Percentiles rank a stretch among this genome's conserved stretches.
These are phyloP conservation scores for Talaromyces sp. DNA, from an alignment of 2,329 filamentous ascomycete genomes.

Conservation along the genomic window DNA sequence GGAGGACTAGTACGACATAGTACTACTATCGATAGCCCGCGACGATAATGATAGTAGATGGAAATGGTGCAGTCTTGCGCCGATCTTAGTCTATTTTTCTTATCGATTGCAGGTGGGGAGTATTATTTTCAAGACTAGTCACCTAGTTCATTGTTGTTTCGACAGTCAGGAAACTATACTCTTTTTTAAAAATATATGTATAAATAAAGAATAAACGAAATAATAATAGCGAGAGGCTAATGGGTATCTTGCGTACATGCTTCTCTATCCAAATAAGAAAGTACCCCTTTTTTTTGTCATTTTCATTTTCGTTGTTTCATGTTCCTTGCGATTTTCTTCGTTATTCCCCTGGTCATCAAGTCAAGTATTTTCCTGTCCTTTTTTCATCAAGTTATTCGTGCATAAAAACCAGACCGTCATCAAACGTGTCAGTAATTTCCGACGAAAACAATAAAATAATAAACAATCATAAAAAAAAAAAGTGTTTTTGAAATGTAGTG, in stretches of 20 bases:
- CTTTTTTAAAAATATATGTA: no score
- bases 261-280: constrained; percentile 13
- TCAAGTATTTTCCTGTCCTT: background rate
- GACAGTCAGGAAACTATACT: background rate
- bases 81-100: background rate
- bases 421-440: background rate
- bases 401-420: background rate
- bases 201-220: background rate
- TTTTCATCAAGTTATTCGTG: background rate
- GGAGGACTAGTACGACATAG: background rate
- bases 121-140: background rate
- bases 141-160: background rate
- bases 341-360: background rate
- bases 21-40: background rate
- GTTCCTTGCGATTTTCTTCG: background rate
- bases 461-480: background rate
- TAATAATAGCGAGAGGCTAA: constrained; percentile 7
- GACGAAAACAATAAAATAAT: background rate
- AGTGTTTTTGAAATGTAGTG: background rate
- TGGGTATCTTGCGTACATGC: constrained; percentile 15
- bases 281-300: background rate
- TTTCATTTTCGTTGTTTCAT: background rate
- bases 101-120: background rate
- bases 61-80: background rate
- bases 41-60: background rate